These are phyloP conservation scores for Sugiyamaella pinicola DNA, from an alignment of 1,139 yeast genomes.

Conservation along the genomic window DNA sequence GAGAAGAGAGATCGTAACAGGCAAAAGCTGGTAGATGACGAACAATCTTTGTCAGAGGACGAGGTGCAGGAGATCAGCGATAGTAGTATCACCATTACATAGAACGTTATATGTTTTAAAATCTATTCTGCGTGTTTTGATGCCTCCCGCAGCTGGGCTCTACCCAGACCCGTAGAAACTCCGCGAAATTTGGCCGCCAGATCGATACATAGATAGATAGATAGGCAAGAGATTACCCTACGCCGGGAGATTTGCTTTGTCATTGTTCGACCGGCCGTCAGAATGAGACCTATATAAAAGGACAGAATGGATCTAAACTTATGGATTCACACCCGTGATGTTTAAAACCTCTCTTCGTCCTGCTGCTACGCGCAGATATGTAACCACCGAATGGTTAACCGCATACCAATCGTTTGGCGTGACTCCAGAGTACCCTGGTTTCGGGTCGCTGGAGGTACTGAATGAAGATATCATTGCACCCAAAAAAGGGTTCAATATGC, in stretches of 20 bases:
- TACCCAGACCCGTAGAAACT: too few relatives aligned
- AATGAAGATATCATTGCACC: slow-evolving; percentile 19
- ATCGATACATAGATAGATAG: background rate
- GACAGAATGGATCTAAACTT: background rate
- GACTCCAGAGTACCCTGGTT: slow-evolving; percentile 4
- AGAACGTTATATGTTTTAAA: too few relatives aligned
- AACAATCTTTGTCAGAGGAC: background rate
- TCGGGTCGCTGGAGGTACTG: slow-evolving; percentile 13
- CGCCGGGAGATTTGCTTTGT: background rate
- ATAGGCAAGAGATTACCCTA: background rate
- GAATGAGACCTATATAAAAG: background rate
- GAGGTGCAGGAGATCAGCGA: background rate
- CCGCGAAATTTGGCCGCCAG: too few relatives aligned
- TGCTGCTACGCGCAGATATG: slow-evolving; percentile 11
- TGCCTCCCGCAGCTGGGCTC: too few relatives aligned
- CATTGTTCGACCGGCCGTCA: background rate
- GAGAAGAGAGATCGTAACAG: slow-evolving; percentile 19
- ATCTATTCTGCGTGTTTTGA: too few relatives aligned
- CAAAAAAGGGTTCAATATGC: slow-evolving; percentile 15
- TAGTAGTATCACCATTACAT: too few relatives aligned
- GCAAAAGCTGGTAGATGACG: slow-evolving; percentile 1
- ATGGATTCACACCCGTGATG: background rate
- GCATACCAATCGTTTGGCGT: slow-evolving; percentile 21
- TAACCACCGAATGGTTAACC: slow-evolving; percentile 8
- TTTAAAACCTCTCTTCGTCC: slow-evolving; percentile 9